Conservation (phyloP, 768 basidiomycete genomes). For the Imleria badia region DNA sequence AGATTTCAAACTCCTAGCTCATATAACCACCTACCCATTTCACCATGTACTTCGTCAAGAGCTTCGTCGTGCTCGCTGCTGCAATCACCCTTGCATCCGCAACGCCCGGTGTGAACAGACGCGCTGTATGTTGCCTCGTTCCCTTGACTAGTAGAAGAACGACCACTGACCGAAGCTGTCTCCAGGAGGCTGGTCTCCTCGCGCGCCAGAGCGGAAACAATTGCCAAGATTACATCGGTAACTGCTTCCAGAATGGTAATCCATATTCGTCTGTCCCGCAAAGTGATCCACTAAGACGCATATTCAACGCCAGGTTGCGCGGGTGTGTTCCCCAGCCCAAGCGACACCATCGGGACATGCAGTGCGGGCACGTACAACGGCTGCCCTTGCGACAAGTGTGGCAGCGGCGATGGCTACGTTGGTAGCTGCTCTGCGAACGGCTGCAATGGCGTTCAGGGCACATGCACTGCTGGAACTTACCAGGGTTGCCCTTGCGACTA, state of each 20-base stretch:
- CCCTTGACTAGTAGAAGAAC: too few species aligned
- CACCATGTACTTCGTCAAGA: neutral
- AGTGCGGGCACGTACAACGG: neutral
- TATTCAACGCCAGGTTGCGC: neutral
- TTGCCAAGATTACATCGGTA: neutral
- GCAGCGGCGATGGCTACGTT: neutral
- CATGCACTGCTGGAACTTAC: neutral
- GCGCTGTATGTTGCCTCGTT: neutral
- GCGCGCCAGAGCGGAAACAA: neutral
- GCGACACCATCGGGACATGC: neutral
- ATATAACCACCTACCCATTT: neutral
- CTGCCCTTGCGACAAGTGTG: slow-evolving; percentile 3
- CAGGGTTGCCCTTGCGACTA: neutral
- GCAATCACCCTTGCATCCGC: neutral
- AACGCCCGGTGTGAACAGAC: neutral
- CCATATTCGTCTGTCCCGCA: too few species aligned
- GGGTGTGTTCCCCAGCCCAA: neutral
- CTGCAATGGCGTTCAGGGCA: neutral
- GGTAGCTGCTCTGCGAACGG: neutral
- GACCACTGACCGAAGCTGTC: neutral
- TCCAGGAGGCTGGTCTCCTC: neutral
- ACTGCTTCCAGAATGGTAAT: neutral
- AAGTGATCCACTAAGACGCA: too few species aligned
- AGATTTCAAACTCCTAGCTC: too few species aligned
- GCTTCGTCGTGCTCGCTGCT: neutral